Percentiles rank a stretch among this genome's conserved stretches.
Conservation (phyloP, 768 basidiomycete genomes). For the Leccinum arenicola region DNA sequence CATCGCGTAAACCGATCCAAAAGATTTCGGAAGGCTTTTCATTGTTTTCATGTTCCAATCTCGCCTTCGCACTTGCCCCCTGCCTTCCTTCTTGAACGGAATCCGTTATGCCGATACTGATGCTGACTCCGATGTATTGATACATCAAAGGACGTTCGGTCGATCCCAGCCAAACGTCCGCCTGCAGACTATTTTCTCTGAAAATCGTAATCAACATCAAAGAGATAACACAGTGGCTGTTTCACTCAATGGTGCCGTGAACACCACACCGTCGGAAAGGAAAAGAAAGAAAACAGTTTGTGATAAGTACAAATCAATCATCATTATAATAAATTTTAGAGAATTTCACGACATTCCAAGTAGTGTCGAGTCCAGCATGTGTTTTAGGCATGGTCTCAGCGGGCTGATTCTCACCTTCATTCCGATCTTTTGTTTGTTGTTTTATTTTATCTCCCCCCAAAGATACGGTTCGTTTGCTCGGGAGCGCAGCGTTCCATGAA, state of each 20-base stretch:
- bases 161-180: constrained; percentile 79
- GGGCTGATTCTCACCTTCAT: constrained; percentile 19
- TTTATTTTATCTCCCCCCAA: background rate
- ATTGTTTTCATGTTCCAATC: background rate
- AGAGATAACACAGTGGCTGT: background rate
- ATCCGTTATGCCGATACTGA: background rate
- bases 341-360: constrained; percentile 8
- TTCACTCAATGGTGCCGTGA: constrained; percentile 16
- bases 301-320: background rate
- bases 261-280: background rate
- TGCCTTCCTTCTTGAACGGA: background rate
- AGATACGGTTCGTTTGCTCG: background rate
- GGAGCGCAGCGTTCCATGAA: background rate
- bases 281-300: background rate
- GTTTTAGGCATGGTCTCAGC: constrained; percentile 27
- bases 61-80: background rate
- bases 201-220: constrained; percentile 14
- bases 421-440: background rate
- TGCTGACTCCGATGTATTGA: background rate
- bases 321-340: background rate
- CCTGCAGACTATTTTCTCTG: constrained; percentile 86
- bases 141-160: constrained; percentile 63
- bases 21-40: background rate
- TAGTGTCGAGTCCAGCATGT: constrained; percentile 19
- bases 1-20: background rate